A percentile compares a stretch with the other conserved stretches of the same genome.
phyloP scores from a whole-genome alignment of 1,139 yeast genomes.

The Saccharomyces hybrid region DNA sequence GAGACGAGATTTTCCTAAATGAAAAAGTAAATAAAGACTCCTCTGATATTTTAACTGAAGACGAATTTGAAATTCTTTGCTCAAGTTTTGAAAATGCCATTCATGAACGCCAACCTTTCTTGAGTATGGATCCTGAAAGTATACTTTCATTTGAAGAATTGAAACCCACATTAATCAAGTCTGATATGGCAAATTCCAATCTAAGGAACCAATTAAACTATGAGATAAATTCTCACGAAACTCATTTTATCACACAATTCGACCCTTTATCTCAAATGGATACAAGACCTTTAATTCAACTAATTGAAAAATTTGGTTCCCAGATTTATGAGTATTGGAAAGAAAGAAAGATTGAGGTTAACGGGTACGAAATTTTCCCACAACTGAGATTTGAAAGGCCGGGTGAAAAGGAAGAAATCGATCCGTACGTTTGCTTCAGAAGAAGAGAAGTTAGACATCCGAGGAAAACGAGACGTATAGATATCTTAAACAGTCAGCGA shows the following conservation, averaged over 20 bases:
- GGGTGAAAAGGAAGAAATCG: slow-evolving; percentile 82
- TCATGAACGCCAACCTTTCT: slow-evolving; percentile 77
- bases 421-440: slow-evolving; percentile 92
- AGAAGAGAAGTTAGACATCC: slow-evolving; percentile 94
- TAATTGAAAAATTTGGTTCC: slow-evolving; percentile 60
- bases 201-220: slow-evolving; percentile 22
- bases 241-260: slow-evolving; percentile 24
- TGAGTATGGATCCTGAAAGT: slow-evolving; percentile 76
- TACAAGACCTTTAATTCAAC: slow-evolving; percentile 43
- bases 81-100: slow-evolving; percentile 68
- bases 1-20: slow-evolving; percentile 61
- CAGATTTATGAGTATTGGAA: slow-evolving; percentile 79
- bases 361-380: slow-evolving; percentile 70
- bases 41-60: slow-evolving; percentile 47
- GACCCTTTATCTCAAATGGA: slow-evolving; percentile 39
- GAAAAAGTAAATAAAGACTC: slow-evolving; percentile 35
- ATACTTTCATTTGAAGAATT: slow-evolving; percentile 67
- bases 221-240: slow-evolving; percentile 15
- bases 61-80: slow-evolving; percentile 77
- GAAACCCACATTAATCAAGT: slow-evolving; percentile 37
- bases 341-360: slow-evolving; percentile 56
- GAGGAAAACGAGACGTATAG: slow-evolving; percentile 92
- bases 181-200: slow-evolving; percentile 22
- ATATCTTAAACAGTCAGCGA: slow-evolving; percentile 81
- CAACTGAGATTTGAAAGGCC: slow-evolving; percentile 78